phyloP scores from a whole-genome alignment of 1,139 yeast species.

The Martiniozyma asiatica region DNA sequence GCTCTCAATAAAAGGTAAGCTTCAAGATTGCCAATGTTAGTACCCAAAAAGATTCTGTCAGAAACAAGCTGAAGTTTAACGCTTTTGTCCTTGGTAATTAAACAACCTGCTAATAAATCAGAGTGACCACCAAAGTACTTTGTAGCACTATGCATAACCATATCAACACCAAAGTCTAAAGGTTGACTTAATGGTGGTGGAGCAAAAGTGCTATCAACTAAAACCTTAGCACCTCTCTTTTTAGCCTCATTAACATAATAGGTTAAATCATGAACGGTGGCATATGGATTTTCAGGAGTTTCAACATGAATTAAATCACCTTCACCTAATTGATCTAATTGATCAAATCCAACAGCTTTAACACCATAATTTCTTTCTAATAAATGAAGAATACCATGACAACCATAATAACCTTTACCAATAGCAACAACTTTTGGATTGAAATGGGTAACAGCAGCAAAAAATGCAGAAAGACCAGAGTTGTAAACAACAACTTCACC shows the following conservation, averaged over 20 bases:
- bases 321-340: constrained; percentile 33
- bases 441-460: constrained; percentile 56
- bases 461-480: constrained; percentile 74
- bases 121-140: constrained; percentile 91
- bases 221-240: constrained; percentile 52
- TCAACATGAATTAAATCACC: constrained; percentile 82
- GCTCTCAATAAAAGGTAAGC: constrained; percentile 65
- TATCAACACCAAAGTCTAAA: constrained; percentile 68
- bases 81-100: constrained; percentile 46
- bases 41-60: constrained; percentile 64
- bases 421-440: constrained; percentile 69
- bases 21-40: constrained; percentile 70
- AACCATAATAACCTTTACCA: constrained; percentile 81
- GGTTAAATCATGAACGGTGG: constrained; percentile 47
- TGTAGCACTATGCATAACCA: constrained; percentile 82
- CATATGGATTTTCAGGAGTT: constrained; percentile 80
- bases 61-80: constrained; percentile 33
- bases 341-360: constrained; percentile 40
- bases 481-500: constrained; percentile 55
- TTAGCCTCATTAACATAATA: constrained; percentile 62
- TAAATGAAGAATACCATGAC: constrained; percentile 55
- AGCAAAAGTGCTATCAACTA: constrained; percentile 88
- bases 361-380: constrained; percentile 50
- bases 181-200: constrained; percentile 84
- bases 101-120: constrained; percentile 75